Conservation (phyloP, 2,329 filamentous ascomycete genomes). For the Beauveria varroae region DNA sequence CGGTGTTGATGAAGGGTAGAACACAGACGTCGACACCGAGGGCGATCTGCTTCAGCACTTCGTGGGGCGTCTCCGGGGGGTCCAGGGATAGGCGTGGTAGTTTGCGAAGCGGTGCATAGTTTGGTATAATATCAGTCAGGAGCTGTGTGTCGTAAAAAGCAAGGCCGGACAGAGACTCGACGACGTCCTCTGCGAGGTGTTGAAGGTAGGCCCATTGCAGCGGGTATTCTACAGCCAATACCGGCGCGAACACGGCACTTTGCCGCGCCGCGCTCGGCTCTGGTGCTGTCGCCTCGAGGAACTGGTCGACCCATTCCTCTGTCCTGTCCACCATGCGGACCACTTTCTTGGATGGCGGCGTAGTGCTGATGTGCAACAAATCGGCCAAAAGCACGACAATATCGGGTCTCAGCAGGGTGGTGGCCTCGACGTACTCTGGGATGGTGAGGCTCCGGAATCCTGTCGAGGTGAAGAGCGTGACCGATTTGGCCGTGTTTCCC, state of each 20-base stretch:
- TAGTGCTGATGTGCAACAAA: constrained; percentile 41
- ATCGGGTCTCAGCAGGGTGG: constrained; percentile 65
- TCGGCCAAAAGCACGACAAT: constrained; percentile 75
- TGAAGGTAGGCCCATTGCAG: constrained; percentile 76
- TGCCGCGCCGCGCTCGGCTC: constrained; percentile 25
- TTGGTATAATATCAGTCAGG: constrained; percentile 52
- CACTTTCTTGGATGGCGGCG: constrained; percentile 62
- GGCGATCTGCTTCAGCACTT: constrained; percentile 66
- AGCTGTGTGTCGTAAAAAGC: constrained; percentile 71
- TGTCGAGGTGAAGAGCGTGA: constrained; percentile 78
- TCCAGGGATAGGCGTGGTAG: constrained; percentile 72
- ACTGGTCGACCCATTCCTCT: constrained; percentile 69
- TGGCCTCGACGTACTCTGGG: constrained; percentile 59
- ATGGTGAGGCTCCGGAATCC: constrained; percentile 69
- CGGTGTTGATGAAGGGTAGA: constrained; percentile 63
- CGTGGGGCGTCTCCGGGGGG: constrained; percentile 62
- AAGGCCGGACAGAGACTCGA: constrained; percentile 54
- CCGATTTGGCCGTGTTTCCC: constrained; percentile 60
- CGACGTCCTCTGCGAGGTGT: constrained; percentile 57
- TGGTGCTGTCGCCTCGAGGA: constrained; percentile 37
- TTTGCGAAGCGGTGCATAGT: constrained; percentile 43
- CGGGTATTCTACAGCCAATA: constrained; percentile 67
- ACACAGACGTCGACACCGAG: constrained; percentile 76
- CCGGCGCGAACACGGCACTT: constrained; percentile 47
- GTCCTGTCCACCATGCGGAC: constrained; percentile 82